A percentile compares a stretch with the other conserved stretches of the same genome.
Conservation (phyloP, 78 protist genomes). For the Protostelium mycophagum region DNA sequence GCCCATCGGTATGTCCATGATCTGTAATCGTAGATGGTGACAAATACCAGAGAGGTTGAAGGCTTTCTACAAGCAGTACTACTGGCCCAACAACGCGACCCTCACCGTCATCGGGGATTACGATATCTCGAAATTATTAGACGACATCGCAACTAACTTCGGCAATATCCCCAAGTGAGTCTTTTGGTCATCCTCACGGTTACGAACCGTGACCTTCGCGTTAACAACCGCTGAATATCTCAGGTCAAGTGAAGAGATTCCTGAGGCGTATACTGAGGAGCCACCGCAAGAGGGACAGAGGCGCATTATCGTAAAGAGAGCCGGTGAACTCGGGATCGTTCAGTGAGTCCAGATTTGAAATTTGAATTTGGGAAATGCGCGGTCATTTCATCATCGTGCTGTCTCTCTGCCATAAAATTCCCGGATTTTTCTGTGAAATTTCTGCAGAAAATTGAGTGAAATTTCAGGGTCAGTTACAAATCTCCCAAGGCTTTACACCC, state of each 20-base stretch:
- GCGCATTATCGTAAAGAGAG: neutral
- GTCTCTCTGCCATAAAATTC: too few species aligned
- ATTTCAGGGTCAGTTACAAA: neutral
- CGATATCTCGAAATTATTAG: neutral
- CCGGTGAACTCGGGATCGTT: neutral
- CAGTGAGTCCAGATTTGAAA: too few species aligned
- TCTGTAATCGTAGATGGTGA: neutral
- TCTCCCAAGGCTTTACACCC: neutral
- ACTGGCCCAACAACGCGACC: constrained; percentile 14
- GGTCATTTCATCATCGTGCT: too few species aligned
- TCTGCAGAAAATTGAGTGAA: too few species aligned
- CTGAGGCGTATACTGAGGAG: neutral
- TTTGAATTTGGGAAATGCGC: too few species aligned
- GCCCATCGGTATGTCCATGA: neutral
- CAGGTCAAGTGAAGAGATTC: neutral
- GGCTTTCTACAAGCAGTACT: constrained; percentile 7
- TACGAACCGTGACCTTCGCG: too few species aligned
- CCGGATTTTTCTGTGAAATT: too few species aligned
- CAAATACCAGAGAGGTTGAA: neutral
- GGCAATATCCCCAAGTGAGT: neutral
- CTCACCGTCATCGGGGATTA: constrained; percentile 7
- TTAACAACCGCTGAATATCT: neutral
- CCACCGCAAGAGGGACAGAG: neutral
- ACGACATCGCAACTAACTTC: neutral
- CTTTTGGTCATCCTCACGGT: too few species aligned